phyloP scores from a whole-genome alignment of 2,329 filamentous ascomycete species.

The Cladophialophora psammophila region DNA sequence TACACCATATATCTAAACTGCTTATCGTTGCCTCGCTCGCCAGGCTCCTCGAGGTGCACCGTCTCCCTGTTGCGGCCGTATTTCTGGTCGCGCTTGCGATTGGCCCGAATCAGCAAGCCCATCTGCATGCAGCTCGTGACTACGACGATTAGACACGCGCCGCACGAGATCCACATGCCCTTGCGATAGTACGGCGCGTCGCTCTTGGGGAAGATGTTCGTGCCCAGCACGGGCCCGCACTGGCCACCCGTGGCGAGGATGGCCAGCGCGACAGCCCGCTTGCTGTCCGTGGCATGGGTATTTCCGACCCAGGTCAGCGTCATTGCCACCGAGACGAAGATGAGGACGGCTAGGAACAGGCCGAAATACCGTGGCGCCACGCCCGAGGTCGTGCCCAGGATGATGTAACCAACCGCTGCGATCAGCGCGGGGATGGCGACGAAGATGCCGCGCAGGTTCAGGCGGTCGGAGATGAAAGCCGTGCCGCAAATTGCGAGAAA shows the following conservation, averaged over 20 bases:
- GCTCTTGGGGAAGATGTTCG: conserved; percentile 52
- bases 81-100: conserved; percentile 30
- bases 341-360: conserved; percentile 65
- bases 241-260: conserved; percentile 85
- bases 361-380: conserved; percentile 60
- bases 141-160: conserved; percentile 41
- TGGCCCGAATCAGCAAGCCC: conserved; percentile 24
- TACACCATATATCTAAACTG: conserved; percentile 33
- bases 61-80: conserved; percentile 30
- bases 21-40: conserved; percentile 28
- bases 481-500: conserved; percentile 68
- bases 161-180: conserved; percentile 49
- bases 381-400: conserved; percentile 65
- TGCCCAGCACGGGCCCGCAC: conserved; percentile 77
- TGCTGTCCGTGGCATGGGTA: conserved; percentile 37
- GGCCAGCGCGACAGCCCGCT: conserved; percentile 44
- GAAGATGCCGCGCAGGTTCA: conserved; percentile 68
- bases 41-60: conserved; percentile 28
- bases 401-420: conserved; percentile 68
- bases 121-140: conserved; percentile 30
- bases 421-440: conserved; percentile 64
- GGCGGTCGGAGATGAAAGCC: conserved; percentile 69
- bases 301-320: conserved; percentile 72
- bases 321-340: conserved; percentile 73
- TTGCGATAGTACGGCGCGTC: conserved; percentile 48